Conservation (phyloP, 1,139 yeast species). For the Taphrina flavorubra region DNA sequence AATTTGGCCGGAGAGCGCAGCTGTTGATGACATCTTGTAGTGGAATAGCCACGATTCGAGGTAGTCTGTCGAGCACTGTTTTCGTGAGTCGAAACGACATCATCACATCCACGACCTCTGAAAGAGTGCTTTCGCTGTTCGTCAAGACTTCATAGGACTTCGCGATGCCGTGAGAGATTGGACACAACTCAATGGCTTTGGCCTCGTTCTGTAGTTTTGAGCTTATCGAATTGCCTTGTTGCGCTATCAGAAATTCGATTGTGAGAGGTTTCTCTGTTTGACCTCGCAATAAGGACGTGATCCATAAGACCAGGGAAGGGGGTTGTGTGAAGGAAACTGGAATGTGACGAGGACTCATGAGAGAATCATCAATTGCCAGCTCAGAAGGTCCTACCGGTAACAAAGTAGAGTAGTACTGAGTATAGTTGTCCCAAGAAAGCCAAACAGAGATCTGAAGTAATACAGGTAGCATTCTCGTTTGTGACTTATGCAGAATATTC, state of each 20-base stretch:
- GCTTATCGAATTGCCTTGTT: background rate
- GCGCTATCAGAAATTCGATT: slow-evolving; percentile 54
- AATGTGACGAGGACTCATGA: background rate
- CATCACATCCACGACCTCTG: slow-evolving; percentile 65
- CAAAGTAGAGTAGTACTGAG: slow-evolving; percentile 46
- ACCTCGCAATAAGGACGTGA: slow-evolving; percentile 26
- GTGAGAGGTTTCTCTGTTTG: slow-evolving; percentile 63
- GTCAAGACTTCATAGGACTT: slow-evolving; percentile 55
- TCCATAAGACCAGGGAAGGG: slow-evolving; percentile 24
- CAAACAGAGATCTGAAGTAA: slow-evolving; percentile 67
- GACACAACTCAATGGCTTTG: slow-evolving; percentile 31
- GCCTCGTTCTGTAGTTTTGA: slow-evolving; percentile 31
- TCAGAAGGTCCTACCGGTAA: slow-evolving; percentile 3
- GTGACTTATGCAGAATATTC: slow-evolving; percentile 57
- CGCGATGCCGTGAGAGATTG: slow-evolving; percentile 22
- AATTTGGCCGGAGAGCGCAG: slow-evolving; percentile 64
- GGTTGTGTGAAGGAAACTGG: slow-evolving; percentile 35
- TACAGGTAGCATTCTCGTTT: slow-evolving; percentile 57
- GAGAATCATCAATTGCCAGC: slow-evolving; percentile 16
- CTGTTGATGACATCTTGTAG: slow-evolving; percentile 57
- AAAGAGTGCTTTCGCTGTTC: slow-evolving; percentile 60
- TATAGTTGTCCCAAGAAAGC: slow-evolving; percentile 81
- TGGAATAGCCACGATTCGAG: slow-evolving; percentile 72
- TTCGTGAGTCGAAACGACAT: slow-evolving; percentile 61
- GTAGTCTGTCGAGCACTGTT: slow-evolving; percentile 69